Base-by-base conservation (phyloP, 129 eudicot genomes). In the Apium graveolens region DNA sequence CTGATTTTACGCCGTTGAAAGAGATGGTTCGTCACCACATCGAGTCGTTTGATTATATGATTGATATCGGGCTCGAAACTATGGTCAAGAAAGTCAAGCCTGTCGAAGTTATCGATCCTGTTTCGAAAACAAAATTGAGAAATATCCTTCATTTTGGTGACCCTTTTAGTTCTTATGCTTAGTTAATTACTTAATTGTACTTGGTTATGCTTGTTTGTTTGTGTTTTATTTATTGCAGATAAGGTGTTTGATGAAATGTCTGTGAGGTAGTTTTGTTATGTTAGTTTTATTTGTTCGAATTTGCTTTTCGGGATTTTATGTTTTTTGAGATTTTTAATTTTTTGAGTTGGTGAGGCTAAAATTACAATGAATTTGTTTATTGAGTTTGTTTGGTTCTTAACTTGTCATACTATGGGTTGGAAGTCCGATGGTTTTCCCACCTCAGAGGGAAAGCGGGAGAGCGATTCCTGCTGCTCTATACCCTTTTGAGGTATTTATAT, bases 21-120 rank as follows among this genome's bases (percentile, higher is more conserved):
- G 94, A 95, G 82, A 84, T 95, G 17, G 90, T 95, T 83, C 86
- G 78, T n/a, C 98, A 91, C 77, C 98, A 91, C 73, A 92, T 95
- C 43, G 89, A 91, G 42, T 95, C 97, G 5, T 95, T 88, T 73
- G 89, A 95, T 79, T 80, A 95, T 81, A 85, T 95, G 89, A 65
- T 88, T 1, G 97, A 92, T 35, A 35, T 75, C 14, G 98, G 98
- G 2, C 48, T 95, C 21, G 91, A 90, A 55, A 80, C 79, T 11
- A 85, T 89, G 81, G 77, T 90, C 76, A 55, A 73, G 76, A 87
- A 63, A 76, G 60, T 95, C 76, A 89, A 89, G 76, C 95, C 97
- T 5, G 55, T 87, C 46, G 85, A 83, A 38, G 87, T 93, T 65
- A 11, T 74, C 18, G 92, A 90, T 41, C 29, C 91, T 5, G 38